Evolutionary conservation across 23 red algal species (phyloP), one percentile per base, ranked within the genome.

Genomic region (Gracilaria caudata): DNA sequence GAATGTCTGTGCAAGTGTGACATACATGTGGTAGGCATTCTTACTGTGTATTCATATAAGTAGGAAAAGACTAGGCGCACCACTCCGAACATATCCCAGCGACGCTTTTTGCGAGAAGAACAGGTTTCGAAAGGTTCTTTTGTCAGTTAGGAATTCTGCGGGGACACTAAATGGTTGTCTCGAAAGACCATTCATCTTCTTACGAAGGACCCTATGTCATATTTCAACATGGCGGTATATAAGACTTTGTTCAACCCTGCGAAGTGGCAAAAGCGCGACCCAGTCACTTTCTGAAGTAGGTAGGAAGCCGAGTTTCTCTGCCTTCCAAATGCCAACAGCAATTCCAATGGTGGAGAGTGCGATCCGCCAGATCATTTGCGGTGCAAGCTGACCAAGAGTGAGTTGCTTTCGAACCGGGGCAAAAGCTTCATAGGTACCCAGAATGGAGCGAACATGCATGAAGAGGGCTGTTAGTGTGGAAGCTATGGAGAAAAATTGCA

Each of bases 201-300:
- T n/a, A n/a, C n/a, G n/a, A 57, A 20, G 0, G 61, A 7, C 16
- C 12, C 23, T 29, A 17, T 8, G 14, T 82, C 34, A 83, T 47
- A 83, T 45, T 43, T 59, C 43, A 20, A 72, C 65, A 55, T 64
- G 17, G 14, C 30, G 43, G 20, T 64, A 35, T 38, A 47, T 39
- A 29, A 19, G 7, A 46, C 82, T 68, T 38, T 73, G 46, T 47
- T 43, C 35, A 63, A 89, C 41, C 21, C 30, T 79, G 0, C 74
- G 68, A 20, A 63, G 32, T 4, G 87, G 87, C 26, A 91, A 51
- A 14, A 91, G 64, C 21, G 44, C 71, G 79, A 91, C 65, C 87
- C 87, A 91, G 63, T 91, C 75, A 55, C 87, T 91, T 54, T 91
- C 65, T 20, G 76, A 80, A 32, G 87, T 91, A 68, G 87, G 87